These are phyloP conservation scores for Trichoderma reesei DNA, from an alignment of 495 filamentous ascomycete species.

Conservation along the genomic window DNA sequence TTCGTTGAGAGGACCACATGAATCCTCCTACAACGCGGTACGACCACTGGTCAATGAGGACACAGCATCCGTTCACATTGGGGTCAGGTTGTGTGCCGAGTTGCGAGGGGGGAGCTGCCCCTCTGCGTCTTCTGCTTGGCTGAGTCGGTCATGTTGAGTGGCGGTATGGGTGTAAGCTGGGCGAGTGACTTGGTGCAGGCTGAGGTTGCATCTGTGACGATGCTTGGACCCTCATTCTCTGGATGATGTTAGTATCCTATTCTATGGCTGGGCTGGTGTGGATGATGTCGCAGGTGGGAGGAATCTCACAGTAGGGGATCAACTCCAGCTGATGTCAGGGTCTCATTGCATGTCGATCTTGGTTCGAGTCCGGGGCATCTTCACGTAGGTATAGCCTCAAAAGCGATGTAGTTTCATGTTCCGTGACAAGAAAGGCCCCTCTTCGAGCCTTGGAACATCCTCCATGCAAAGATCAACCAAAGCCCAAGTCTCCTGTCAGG, in stretches of 20 bases:
- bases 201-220: constrained; percentile 1
- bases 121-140: neutral
- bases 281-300: neutral
- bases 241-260: neutral
- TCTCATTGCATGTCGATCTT: neutral
- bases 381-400: too few species aligned
- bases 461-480: too few species aligned
- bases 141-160: neutral
- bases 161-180: neutral
- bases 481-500: too few species aligned
- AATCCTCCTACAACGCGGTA: neutral
- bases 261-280: neutral
- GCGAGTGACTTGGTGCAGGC: neutral
- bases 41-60: neutral
- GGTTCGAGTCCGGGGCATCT: too few species aligned
- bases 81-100: neutral
- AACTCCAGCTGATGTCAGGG: neutral
- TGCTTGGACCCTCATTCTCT: neutral
- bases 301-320: neutral
- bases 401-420: too few species aligned
- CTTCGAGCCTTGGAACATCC: too few species aligned
- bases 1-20: neutral
- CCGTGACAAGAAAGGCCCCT: too few species aligned
- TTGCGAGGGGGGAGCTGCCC: neutral
- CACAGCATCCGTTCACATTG: neutral